Conservation (phyloP, 768 basidiomycete species). For the Cystobasidium onofrii region DNA sequence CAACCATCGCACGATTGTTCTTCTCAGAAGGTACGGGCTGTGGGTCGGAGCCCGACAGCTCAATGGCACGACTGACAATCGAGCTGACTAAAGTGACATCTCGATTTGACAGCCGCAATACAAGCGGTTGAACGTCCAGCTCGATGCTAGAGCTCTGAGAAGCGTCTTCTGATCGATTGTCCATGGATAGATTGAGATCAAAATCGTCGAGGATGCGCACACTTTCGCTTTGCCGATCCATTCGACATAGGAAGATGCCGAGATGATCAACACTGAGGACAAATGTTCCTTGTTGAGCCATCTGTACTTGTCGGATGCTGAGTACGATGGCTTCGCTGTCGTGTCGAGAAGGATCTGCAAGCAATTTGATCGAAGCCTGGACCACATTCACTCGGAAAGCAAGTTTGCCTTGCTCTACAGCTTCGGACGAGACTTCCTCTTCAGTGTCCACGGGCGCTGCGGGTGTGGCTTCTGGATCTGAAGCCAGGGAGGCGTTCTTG, state of each 20-base stretch:
- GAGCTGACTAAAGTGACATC: conserved; percentile 81
- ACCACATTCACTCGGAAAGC: conserved; percentile 76
- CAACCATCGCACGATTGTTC: background rate
- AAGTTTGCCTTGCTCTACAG: conserved; percentile 44
- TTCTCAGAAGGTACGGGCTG: background rate
- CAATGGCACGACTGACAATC: conserved; percentile 77
- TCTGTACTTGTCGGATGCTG: conserved; percentile 68
- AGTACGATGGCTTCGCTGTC: conserved; percentile 80
- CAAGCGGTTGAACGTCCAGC: conserved; percentile 66
- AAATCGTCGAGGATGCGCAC: conserved; percentile 90
- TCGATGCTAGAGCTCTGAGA: conserved; percentile 72
- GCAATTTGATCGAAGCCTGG: conserved; percentile 74
- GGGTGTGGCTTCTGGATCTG: conserved; percentile 13
- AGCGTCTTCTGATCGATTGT: conserved; percentile 55
- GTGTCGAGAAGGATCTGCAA: conserved; percentile 71
- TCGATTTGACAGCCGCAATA: conserved; percentile 89
- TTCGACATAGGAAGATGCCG: conserved; percentile 84
- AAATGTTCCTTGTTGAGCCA: conserved; percentile 68
- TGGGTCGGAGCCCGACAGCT: conserved; percentile 52
- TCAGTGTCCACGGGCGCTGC: conserved; percentile 33
- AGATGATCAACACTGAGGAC: conserved; percentile 62
- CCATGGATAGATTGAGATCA: conserved; percentile 76
- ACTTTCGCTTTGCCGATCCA: conserved; percentile 72
- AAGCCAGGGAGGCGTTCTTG: conserved; percentile 35
- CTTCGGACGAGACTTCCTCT: background rate